A percentile compares a stretch with the other conserved stretches of the same genome.
Evolutionary conservation across 345 rosid species (phyloP).

Genomic region (Euphorbia tirucalli): DNA sequence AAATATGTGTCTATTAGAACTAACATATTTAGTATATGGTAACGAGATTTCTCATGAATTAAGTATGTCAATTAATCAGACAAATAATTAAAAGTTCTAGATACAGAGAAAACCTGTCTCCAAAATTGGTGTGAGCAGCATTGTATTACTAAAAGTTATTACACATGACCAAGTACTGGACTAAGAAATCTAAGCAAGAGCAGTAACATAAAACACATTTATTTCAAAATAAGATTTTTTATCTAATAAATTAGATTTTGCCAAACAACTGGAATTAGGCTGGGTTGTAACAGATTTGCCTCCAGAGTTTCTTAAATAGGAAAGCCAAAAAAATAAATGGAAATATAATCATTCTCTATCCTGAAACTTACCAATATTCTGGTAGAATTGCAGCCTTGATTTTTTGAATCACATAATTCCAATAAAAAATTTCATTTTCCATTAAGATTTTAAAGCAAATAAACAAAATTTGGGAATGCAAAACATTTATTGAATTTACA

Average conservation of each 20-base stretch:
- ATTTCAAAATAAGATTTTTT: neutral
- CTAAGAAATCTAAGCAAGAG: neutral
- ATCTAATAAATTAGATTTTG: neutral
- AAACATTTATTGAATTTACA: no score
- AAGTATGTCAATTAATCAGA: neutral
- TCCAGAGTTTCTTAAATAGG: neutral
- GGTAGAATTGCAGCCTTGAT: neutral
- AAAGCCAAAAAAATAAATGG: neutral
- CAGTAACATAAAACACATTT: neutral
- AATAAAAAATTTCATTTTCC: neutral
- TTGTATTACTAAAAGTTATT: conserved; percentile 10
- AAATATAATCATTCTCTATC: neutral
- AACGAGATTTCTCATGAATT: neutral
- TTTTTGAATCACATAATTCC: neutral
- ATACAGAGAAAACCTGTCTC: conserved; percentile 55
- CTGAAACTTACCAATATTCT: neutral
- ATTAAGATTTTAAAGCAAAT: neutral
- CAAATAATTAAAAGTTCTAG: conserved; percentile 8
- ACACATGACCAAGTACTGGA: neutral
- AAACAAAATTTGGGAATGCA: neutral
- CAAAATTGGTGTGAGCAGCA: conserved; percentile 71
- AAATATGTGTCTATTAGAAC: neutral
- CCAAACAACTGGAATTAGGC: neutral
- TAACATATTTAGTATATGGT: neutral
- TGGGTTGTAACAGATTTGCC: neutral